A percentile compares a stretch with the other conserved stretches of the same genome.
phyloP scores from a whole-genome alignment of 2,329 filamentous ascomycete species.

The Sporothrix dimorphospora region DNA sequence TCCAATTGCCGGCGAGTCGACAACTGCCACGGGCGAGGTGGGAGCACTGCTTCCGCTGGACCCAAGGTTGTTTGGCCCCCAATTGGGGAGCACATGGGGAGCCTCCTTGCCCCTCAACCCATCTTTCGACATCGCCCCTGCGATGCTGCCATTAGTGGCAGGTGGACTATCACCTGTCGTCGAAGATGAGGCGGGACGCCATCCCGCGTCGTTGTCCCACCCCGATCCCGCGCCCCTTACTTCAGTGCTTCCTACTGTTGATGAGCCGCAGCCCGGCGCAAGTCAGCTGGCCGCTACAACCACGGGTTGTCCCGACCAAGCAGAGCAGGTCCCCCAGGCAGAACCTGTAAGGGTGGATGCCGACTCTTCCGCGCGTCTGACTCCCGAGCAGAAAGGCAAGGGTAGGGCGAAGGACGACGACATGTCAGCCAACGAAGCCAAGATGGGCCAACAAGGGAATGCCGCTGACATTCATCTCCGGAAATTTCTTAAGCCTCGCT shows the following conservation, averaged over 20 bases:
- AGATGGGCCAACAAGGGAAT: background rate
- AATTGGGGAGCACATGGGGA: background rate
- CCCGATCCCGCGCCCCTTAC: background rate
- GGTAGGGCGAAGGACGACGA: background rate
- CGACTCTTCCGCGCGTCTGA: background rate
- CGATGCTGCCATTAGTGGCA: background rate
- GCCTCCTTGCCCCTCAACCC: background rate
- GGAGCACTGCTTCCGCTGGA: background rate
- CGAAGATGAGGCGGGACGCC: background rate
- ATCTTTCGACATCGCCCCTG: background rate
- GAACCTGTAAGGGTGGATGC: background rate
- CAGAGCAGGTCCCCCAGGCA: background rate
- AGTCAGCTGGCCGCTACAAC: background rate
- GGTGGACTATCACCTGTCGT: background rate
- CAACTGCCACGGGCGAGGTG: background rate
- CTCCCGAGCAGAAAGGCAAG: constrained; percentile 7
- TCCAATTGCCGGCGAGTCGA: background rate
- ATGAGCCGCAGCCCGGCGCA: background rate
- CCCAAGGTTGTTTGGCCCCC: background rate
- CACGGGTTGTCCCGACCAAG: background rate
- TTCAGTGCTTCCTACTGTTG: background rate
- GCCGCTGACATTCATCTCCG: background rate
- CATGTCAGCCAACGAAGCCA: background rate
- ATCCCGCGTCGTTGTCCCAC: background rate
- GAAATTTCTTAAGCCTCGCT: background rate